These are phyloP conservation scores for Plasmodium yoelii DNA, from an alignment of 169 alveolate species.

Conservation along the genomic window DNA sequence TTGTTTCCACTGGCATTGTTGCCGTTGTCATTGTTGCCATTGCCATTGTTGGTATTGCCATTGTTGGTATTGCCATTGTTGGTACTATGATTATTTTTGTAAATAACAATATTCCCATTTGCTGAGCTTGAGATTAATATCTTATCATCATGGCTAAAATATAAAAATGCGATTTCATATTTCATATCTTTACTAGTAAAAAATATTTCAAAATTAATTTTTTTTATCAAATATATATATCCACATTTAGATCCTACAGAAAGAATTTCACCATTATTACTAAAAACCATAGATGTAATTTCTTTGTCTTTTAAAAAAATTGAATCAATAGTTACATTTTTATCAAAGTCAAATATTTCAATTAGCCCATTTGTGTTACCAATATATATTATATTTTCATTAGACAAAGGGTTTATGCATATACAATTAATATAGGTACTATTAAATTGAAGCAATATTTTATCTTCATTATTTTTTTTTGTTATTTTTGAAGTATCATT, in stretches of 20 bases:
- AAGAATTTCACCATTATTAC: conserved; percentile 36
- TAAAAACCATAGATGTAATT: conserved; percentile 47
- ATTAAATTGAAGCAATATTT: conserved; percentile 43
- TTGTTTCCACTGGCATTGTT: no score
- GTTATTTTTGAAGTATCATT: neutral
- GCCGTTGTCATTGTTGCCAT: no score
- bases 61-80: no score
- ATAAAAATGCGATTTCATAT: conserved; percentile 39
- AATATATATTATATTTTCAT: conserved; percentile 42
- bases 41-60: no score
- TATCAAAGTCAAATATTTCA: conserved; percentile 68
- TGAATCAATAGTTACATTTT: conserved; percentile 25
- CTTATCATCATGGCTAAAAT: conserved; percentile 69
- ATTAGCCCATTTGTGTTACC: conserved; percentile 58
- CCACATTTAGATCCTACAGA: conserved; percentile 75
- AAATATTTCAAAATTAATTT: conserved; percentile 13
- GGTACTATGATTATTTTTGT: conserved; percentile 47
- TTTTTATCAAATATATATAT: conserved; percentile 22
- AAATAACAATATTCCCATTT: conserved; percentile 62
- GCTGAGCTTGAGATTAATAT: conserved; percentile 32
- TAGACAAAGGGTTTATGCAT: conserved; percentile 29
- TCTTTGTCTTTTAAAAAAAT: conserved; percentile 35
- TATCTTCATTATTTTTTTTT: neutral
- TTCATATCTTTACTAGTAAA: conserved; percentile 70
- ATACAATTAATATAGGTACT: conserved; percentile 39